phyloP scores from a whole-genome alignment of 345 rosid species.

The Citrus hindsii region DNA sequence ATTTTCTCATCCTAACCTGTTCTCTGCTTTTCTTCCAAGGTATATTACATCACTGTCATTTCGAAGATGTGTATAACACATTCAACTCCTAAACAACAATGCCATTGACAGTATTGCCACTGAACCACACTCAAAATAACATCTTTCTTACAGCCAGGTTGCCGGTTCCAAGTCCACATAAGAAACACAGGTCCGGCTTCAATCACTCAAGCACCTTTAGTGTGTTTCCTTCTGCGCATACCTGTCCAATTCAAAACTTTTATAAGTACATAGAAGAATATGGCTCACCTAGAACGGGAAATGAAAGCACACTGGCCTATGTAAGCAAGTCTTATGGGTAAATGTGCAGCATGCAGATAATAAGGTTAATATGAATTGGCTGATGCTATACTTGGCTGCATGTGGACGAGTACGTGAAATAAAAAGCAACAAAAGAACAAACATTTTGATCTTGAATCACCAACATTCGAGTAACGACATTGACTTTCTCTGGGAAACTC shows the following conservation, averaged over 20 bases:
- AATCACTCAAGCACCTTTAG: constrained; percentile 3
- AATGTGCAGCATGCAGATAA: background rate
- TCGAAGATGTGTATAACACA: background rate
- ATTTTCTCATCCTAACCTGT: background rate
- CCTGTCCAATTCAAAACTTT: constrained; percentile 18
- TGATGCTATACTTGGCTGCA: background rate
- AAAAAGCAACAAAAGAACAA: background rate
- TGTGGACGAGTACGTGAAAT: background rate
- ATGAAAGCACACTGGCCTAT: background rate
- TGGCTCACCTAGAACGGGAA: background rate
- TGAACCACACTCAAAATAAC: background rate
- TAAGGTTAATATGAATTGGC: background rate
- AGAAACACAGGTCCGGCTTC: background rate
- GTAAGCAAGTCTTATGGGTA: background rate
- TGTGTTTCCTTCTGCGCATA: constrained; percentile 24
- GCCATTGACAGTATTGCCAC: background rate
- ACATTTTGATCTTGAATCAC: background rate
- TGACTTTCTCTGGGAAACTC: background rate
- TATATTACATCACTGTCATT: background rate
- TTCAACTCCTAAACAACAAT: background rate
- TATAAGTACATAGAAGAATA: background rate
- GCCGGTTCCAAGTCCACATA: background rate
- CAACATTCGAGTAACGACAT: background rate
- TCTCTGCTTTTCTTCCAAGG: background rate
- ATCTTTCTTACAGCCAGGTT: background rate